A percentile compares a stretch with the other conserved stretches of the same genome.
Conservation (phyloP, 495 filamentous ascomycete genomes). For the Aspergillus saccharolyticus region DNA sequence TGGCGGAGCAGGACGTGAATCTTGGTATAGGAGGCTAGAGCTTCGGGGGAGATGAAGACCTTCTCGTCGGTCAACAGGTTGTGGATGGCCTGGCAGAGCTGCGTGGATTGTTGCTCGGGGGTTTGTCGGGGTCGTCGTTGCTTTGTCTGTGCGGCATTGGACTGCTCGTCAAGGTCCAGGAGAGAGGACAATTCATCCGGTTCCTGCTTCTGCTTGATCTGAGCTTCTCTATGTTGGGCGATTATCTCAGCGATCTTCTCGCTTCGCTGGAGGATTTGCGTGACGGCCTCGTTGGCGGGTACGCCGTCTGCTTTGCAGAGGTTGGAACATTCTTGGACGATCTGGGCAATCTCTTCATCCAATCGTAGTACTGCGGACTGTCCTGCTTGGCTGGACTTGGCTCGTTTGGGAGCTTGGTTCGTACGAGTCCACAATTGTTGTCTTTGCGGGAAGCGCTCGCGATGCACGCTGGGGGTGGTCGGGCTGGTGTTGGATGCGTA, state of each 20-base stretch:
- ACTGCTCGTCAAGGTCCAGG: slow-evolving; percentile 47
- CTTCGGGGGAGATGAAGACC: slow-evolving; percentile 71
- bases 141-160: slow-evolving; percentile 17
- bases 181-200: slow-evolving; percentile 46
- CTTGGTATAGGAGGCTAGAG: slow-evolving; percentile 65
- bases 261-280: slow-evolving; percentile 41
- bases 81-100: slow-evolving; percentile 53
- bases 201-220: slow-evolving; percentile 19
- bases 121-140: slow-evolving; percentile 10
- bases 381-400: slow-evolving; percentile 14
- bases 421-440: slow-evolving; percentile 1
- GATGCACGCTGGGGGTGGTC: slow-evolving; percentile 8
- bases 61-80: slow-evolving; percentile 64
- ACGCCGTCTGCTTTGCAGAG: slow-evolving; percentile 31
- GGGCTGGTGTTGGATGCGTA: slow-evolving; percentile 9
- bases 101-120: slow-evolving; percentile 30
- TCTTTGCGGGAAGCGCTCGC: slow-evolving; percentile 19
- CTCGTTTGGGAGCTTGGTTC: slow-evolving; percentile 5
- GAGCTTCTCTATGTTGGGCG: slow-evolving; percentile 15
- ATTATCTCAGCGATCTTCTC: slow-evolving; percentile 36
- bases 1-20: slow-evolving; percentile 66
- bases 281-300: slow-evolving; percentile 36
- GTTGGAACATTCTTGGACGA: slow-evolving; percentile 24
- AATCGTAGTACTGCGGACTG: slow-evolving; percentile 7
- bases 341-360: slow-evolving; percentile 22